Evolutionary conservation across 805 yeast species (phyloP), one percentile per base, ranked within the genome.

Genomic region (Wickerhamomyces queroliae): DNA sequence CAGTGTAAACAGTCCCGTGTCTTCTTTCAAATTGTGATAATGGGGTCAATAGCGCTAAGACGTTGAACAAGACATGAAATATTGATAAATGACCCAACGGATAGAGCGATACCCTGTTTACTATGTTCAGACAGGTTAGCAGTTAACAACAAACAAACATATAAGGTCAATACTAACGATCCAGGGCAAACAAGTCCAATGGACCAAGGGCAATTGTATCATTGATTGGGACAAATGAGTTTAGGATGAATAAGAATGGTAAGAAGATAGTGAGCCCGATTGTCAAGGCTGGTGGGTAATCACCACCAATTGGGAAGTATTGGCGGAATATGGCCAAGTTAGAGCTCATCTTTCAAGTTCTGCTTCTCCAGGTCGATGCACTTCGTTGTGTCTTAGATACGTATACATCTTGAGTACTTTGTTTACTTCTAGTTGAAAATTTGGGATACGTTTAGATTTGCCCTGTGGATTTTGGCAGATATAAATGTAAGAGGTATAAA

Each of bases 1-100:
- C 96, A 4, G 95, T 83, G 59, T 86, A 77, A 3, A 88, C 83
- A 0, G 97, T 87, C 6, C 96, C 97, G 52, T 86, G 82, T 18
- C 62, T 56, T 40, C 70, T 64, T 65, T 88, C 96, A 59, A 80
- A 88, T 37, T 69, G 66, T 11, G 80, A 66, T 50, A 87, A 58
- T 17, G 84, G 78, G 1, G 82, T 72, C 42, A 73, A 65, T 33
- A 88, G 55, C 1, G 82, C 72, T 28, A 76, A 43, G 8, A 76
- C 41, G 50, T 86, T 87, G 50, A 83, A 61, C 4, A 73, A 34
- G 56, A 88, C 63, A 56, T 87, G 95, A 37, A 79, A 44, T 18
- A 76, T 46, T 18, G 74, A 70, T n/a, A 65, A 51, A 59, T 88
- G 96, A 22, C 77, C 78, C 51, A 87, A 60, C 2, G 89, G 84